These are phyloP conservation scores for Talaromyces sp. DNA, from an alignment of 2,329 filamentous ascomycete genomes.

Conservation along the genomic window DNA sequence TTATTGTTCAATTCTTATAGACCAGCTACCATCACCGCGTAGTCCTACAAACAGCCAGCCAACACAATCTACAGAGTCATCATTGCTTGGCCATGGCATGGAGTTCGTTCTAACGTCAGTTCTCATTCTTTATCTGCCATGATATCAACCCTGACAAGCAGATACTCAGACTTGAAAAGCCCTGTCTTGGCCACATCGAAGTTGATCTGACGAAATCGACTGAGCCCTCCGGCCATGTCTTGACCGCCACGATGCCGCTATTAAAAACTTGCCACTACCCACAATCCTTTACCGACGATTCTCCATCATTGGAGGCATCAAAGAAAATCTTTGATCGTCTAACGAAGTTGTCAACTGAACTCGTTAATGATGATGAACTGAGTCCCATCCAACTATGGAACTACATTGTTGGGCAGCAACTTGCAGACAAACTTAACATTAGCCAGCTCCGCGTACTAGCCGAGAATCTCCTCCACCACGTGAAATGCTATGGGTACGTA, in stretches of 20 bases:
- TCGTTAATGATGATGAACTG: constrained; percentile 26
- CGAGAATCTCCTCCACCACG: constrained; percentile 24
- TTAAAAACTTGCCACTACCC: constrained; percentile 20
- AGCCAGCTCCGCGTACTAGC: constrained; percentile 23
- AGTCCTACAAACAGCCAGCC: background rate
- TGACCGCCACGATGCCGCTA: constrained; percentile 30
- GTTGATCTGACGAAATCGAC: constrained; percentile 19
- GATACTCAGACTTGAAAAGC: constrained; percentile 30
- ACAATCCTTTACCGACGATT: constrained; percentile 14
- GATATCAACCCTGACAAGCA: background rate
- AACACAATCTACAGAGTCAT: background rate
- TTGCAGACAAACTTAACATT: constrained; percentile 23
- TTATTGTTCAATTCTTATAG: background rate
- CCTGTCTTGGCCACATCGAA: constrained; percentile 33
- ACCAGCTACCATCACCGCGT: background rate
- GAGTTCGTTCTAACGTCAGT: constrained; percentile 37
- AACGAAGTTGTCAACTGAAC: constrained; percentile 18
- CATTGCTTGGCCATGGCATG: constrained; percentile 17
- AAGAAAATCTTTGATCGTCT: constrained; percentile 20
- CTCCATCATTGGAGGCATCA: constrained; percentile 14
- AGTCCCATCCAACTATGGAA: constrained; percentile 38
- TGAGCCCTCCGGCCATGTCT: constrained; percentile 26
- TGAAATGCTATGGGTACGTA: constrained; percentile 34
- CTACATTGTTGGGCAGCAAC: constrained; percentile 26
- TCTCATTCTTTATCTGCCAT: background rate